Evolutionary conservation across 192 early-diverging fungal species (phyloP), one percentile per base, ranked within the genome.

Genomic region (Jimgerdemannia lactiflua): DNA sequence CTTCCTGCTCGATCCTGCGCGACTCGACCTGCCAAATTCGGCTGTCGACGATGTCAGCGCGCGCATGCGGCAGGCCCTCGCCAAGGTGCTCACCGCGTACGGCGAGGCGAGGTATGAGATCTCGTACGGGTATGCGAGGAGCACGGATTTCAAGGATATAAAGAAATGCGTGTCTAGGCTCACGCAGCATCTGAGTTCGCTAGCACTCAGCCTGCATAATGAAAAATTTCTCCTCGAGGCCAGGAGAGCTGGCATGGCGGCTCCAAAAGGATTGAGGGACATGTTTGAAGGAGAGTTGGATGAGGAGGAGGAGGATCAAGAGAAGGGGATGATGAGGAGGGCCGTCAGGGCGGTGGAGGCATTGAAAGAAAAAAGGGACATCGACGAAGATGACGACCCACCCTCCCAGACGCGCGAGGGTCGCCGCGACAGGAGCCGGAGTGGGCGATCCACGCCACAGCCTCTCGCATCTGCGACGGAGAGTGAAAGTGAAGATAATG

Each of bases 51-150:
- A 29, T 29, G 29, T 29, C 49, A 59, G 14, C 49, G 6, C 49
- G 49, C 49, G 49, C 19, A 79, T 83, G 78, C 18, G 81, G n/a
- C 66, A 43, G 8, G 81, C 77, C 3, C 75, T 77, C 70, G 71
- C 78, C 41, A 83, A 83, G 43, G 78, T 83, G 39, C 77, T 77
- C 49, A 59, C 78, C 11, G 81, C 81, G 7, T 83, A 83, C 42
- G 69, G 54, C 7, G 81, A 83, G 19, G 75, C 81, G 0, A 79
- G 79, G 39, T 83, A 83, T 39, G 81, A 83, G 54, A 54, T 77
- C 18, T 83, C 81, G 2, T 77, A 79, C 71, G 43, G 77, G 3
- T 83, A 77, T 65, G 74, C 79, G 20, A 70, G 73, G 3, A 75
- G 78, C 11, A 43, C 74, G 9, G 72, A 83, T 54, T 54, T 76